These are phyloP conservation scores for Suhomyces kilbournensis DNA, from an alignment of 805 yeast species.

Conservation along the genomic window DNA sequence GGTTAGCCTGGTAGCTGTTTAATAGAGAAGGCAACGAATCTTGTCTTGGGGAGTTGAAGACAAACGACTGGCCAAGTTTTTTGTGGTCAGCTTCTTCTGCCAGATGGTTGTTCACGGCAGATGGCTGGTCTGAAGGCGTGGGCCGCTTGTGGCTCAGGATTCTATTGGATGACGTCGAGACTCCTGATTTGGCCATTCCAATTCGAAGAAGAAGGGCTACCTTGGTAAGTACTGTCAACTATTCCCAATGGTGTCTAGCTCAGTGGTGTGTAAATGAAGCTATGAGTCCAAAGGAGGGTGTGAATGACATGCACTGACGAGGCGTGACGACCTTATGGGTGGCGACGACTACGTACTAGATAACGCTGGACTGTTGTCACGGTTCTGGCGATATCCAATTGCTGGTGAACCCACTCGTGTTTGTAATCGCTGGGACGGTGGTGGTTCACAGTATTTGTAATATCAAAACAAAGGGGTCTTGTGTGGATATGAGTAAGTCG, in stretches of 20 bases:
- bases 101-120: background rate
- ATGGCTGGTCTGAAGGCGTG: constrained; percentile 3
- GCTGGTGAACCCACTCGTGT: background rate
- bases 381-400: background rate
- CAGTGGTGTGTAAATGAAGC: background rate
- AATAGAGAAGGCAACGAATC: constrained; percentile 27
- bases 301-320: background rate
- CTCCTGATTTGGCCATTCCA: constrained; percentile 15
- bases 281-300: background rate
- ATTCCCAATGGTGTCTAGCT: background rate
- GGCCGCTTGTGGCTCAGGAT: constrained; percentile 4
- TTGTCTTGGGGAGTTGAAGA: constrained; percentile 27
- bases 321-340: background rate
- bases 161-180: constrained; percentile 10
- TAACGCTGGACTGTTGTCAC: background rate
- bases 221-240: background rate
- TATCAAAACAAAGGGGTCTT: background rate
- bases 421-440: background rate
- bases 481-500: background rate
- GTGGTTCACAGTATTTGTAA: background rate
- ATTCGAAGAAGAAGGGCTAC: background rate
- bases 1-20: constrained; percentile 16
- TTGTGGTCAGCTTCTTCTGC: background rate
- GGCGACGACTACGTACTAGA: background rate
- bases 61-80: constrained; percentile 13